phyloP scores from a whole-genome alignment of 2,329 filamentous ascomycete species.

The Cladosporium phlei region DNA sequence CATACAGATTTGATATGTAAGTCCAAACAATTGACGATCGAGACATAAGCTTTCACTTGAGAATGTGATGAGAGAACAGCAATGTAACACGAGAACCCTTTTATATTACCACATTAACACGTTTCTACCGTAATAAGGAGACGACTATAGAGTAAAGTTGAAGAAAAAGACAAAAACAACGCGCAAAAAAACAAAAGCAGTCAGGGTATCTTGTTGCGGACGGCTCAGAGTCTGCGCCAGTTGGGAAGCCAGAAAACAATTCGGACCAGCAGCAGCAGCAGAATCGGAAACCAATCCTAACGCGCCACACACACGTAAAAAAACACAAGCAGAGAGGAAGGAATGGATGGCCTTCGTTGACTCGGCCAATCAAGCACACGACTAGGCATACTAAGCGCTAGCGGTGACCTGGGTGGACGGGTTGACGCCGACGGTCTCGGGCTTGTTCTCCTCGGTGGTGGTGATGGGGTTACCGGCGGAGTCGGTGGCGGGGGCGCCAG shows the following conservation, averaged over 20 bases:
- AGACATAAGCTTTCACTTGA: too few species aligned
- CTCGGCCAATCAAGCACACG: not conserved
- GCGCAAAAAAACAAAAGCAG: constrained; percentile 2
- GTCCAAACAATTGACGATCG: too few species aligned
- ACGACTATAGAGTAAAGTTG: not conserved
- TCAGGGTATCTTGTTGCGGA: constrained; percentile 15
- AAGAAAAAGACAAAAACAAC: not conserved
- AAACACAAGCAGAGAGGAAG: not conserved
- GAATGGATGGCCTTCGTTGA: constrained; percentile 1
- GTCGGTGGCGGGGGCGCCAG: constrained; percentile 12
- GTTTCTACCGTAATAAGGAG: constrained; percentile 8
- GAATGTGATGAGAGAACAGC: too few species aligned
- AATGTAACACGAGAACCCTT: not conserved
- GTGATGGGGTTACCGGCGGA: too few species aligned
- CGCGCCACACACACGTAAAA: constrained; percentile 3
- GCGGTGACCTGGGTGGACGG: constrained; percentile 9
- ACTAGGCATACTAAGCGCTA: constrained; percentile 13
- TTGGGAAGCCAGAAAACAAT: not conserved
- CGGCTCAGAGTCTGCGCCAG: constrained; percentile 5
- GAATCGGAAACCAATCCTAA: constrained; percentile 1
- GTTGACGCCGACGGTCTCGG: constrained; percentile 10
- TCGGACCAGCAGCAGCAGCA: constrained; percentile 5
- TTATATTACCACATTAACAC: constrained; percentile 13
- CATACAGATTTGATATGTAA: too few species aligned
- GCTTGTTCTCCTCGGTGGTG: constrained; percentile 15